These are phyloP conservation scores for Aspergillus terreus DNA, from an alignment of 2,329 filamentous ascomycete species.

Conservation along the genomic window DNA sequence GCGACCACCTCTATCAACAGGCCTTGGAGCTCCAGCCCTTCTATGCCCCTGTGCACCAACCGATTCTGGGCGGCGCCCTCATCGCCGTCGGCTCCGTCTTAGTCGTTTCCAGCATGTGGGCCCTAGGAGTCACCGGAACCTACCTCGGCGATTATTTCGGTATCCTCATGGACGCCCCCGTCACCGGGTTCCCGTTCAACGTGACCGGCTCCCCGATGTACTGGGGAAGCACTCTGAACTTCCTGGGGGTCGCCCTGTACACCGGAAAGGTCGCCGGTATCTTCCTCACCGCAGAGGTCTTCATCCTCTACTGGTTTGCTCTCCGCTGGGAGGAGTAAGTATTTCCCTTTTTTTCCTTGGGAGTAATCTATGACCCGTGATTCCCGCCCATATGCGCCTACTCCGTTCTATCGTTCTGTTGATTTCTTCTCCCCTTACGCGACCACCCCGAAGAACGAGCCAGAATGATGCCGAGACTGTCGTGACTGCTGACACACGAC, in stretches of 20 bases:
- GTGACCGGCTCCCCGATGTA: slow-evolving; percentile 93
- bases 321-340: slow-evolving; percentile 76
- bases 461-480: not conserved
- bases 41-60: slow-evolving; percentile 66
- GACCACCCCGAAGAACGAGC: not conserved
- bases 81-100: slow-evolving; percentile 75
- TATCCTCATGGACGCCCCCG: slow-evolving; percentile 92
- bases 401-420: not conserved
- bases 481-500: slow-evolving; percentile 5
- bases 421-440: not conserved
- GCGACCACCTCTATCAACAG: slow-evolving; percentile 82
- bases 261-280: slow-evolving; percentile 85
- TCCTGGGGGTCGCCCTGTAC: slow-evolving; percentile 79
- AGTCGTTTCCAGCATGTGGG: slow-evolving; percentile 85
- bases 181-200: slow-evolving; percentile 95
- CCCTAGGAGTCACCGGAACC: slow-evolving; percentile 88
- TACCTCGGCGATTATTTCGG: slow-evolving; percentile 99
- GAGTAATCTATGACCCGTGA: not conserved
- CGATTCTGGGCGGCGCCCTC: slow-evolving; percentile 65
- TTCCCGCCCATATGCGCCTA: not conserved
- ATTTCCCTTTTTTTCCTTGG: slow-evolving; percentile 2
- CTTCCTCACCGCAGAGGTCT: slow-evolving; percentile 69
- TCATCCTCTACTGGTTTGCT: slow-evolving; percentile 74
- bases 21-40: slow-evolving; percentile 74
- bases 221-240: slow-evolving; percentile 87